Conservation (phyloP, 208 protist genomes). For the Trypanosoma lewisi region DNA sequence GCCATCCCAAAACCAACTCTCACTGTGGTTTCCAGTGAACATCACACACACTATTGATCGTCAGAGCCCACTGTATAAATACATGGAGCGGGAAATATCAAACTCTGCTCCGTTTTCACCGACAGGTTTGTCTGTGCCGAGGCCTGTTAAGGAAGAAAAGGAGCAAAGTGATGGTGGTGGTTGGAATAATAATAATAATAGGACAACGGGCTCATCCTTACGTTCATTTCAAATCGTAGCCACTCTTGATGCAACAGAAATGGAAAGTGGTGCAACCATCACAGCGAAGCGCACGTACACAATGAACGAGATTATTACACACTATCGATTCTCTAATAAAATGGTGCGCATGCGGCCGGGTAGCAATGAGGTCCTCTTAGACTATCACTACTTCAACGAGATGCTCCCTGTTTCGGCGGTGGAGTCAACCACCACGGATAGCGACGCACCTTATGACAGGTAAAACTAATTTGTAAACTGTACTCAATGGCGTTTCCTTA, state of each 20-base stretch:
- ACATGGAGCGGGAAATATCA: conserved; percentile 30
- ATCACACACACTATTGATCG: conserved; percentile 78
- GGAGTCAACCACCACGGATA: conserved; percentile 61
- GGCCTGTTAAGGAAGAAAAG: not conserved
- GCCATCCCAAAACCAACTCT: conserved; percentile 43
- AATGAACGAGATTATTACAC: conserved; percentile 56
- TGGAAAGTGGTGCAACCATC: conserved; percentile 70
- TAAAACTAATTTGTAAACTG: not conserved
- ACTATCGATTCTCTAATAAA: conserved; percentile 79
- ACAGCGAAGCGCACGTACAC: conserved; percentile 75
- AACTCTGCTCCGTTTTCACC: conserved; percentile 23
- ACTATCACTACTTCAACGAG: conserved; percentile 88
- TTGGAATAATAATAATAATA: no score
- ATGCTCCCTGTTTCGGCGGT: conserved; percentile 48
- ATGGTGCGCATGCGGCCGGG: conserved; percentile 57
- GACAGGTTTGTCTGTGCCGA: not conserved
- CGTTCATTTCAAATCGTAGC: conserved; percentile 72
- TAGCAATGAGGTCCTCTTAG: conserved; percentile 55
- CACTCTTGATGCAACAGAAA: conserved; percentile 77
- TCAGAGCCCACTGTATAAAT: conserved; percentile 68
- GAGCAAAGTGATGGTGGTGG: no score
- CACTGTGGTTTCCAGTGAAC: conserved; percentile 72
- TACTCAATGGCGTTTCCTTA: conserved; percentile 3
- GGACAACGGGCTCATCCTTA: not conserved
- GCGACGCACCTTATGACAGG: conserved; percentile 23